Evolutionary conservation across 2,329 filamentous ascomycete genomes (phyloP).

Genomic region (Verticillium dahliae): DNA sequence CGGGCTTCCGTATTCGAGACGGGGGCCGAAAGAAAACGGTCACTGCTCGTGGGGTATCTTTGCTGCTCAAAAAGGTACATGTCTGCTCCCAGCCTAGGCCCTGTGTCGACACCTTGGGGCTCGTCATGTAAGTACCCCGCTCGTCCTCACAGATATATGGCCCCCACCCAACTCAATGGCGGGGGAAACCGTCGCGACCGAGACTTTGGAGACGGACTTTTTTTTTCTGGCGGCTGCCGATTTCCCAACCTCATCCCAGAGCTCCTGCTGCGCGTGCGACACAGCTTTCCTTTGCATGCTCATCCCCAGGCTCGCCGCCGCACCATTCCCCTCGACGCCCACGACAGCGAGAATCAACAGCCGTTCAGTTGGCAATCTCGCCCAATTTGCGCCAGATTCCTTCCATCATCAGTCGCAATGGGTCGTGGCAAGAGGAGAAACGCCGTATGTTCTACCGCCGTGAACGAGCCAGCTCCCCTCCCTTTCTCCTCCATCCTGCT

Average conservation of each 20-base stretch:
- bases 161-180: neutral
- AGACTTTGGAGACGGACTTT: neutral
- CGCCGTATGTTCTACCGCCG: neutral
- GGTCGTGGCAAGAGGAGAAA: slow-evolving; percentile 2
- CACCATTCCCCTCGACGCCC: neutral
- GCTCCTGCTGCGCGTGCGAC: neutral
- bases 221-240: neutral
- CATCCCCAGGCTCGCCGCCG: neutral
- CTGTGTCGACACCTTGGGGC: too few species aligned
- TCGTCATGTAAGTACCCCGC: neutral
- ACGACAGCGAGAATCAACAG: neutral
- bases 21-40: too few species aligned
- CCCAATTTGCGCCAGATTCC: neutral
- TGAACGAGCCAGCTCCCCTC: too few species aligned
- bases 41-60: too few species aligned
- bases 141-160: neutral
- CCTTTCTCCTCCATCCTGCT: neutral
- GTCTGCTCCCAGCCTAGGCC: too few species aligned
- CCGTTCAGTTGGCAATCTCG: neutral
- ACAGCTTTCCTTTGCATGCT: neutral
- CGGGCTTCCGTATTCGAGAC: too few species aligned
- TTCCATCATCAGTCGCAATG: neutral
- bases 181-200: neutral
- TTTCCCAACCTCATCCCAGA: neutral
- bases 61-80: too few species aligned